Evolutionary conservation across 495 filamentous ascomycete genomes (phyloP).

Genomic region (Neurospora sublineolata): DNA sequence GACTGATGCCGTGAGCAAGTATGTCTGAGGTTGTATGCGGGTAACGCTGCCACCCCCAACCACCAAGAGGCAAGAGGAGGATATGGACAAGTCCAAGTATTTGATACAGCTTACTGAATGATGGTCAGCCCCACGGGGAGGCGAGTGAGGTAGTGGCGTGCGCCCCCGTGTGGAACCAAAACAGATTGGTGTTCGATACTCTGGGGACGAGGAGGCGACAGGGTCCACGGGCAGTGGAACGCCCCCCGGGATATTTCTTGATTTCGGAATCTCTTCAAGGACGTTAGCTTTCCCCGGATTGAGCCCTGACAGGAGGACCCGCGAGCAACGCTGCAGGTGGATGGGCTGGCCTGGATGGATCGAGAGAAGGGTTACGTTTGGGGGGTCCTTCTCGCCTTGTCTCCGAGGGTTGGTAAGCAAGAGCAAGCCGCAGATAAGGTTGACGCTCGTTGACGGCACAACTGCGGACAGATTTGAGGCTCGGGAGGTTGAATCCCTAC

Average conservation of each 20-base stretch:
- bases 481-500: not conserved
- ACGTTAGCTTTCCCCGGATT: not conserved
- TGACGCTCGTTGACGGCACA: not conserved
- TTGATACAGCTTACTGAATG: not conserved
- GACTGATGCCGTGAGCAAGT: not conserved
- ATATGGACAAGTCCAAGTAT: not conserved
- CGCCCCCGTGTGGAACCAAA: conserved; percentile 1
- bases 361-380: not conserved
- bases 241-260: not conserved
- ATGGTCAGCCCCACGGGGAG: conserved; percentile 2
- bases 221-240: conserved; percentile 8
- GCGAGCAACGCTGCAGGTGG: not conserved
- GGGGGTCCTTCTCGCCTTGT: not conserved
- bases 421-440: conserved; percentile 1
- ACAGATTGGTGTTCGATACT: not conserved
- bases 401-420: not conserved
- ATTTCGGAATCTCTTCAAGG: not conserved
- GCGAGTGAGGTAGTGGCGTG: not conserved
- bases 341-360: not conserved
- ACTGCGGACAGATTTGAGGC: not conserved
- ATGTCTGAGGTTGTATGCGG: not conserved
- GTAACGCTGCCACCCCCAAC: conserved; percentile 1
- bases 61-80: not conserved
- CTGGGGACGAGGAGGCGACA: conserved; percentile 3
- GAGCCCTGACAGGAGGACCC: not conserved